Conservation (phyloP, 768 basidiomycete species). For the Guyanaporus albipodus region DNA sequence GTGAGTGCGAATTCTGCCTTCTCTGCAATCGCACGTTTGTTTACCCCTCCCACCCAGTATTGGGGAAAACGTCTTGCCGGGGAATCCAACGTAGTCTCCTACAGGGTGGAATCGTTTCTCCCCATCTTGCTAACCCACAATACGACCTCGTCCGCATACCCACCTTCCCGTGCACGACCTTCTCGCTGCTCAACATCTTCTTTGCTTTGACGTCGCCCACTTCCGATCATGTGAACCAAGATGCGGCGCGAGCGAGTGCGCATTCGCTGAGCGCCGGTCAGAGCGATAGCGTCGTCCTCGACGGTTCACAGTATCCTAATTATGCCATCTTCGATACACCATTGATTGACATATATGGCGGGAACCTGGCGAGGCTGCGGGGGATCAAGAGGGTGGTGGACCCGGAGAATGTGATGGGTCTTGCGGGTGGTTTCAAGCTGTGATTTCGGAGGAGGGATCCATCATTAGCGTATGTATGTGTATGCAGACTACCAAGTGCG, state of each 20-base stretch:
- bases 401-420: constrained; percentile 55
- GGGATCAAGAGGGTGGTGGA: constrained; percentile 46
- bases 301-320: constrained; percentile 47
- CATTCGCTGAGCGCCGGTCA: constrained; percentile 37
- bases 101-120: constrained; percentile 47
- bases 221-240: constrained; percentile 23
- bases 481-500: too few species aligned
- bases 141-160: constrained; percentile 39
- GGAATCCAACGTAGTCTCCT: not conserved
- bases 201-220: not conserved
- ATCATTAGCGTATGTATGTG: too few species aligned
- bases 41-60: constrained; percentile 6
- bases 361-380: constrained; percentile 34
- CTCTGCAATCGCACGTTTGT: not conserved
- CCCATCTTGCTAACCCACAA: constrained; percentile 37
- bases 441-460: too few species aligned
- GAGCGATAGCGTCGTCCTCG: constrained; percentile 11
- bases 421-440: constrained; percentile 59
- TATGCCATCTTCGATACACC: constrained; percentile 53
- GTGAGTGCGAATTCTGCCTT: not conserved
- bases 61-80: not conserved
- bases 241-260: constrained; percentile 36
- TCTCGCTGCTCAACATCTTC: constrained; percentile 47
- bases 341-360: constrained; percentile 44
- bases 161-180: constrained; percentile 34